Evolutionary conservation across 805 yeast species (phyloP), one percentile per base, ranked within the genome.

Genomic region (Ogataea corticis): DNA sequence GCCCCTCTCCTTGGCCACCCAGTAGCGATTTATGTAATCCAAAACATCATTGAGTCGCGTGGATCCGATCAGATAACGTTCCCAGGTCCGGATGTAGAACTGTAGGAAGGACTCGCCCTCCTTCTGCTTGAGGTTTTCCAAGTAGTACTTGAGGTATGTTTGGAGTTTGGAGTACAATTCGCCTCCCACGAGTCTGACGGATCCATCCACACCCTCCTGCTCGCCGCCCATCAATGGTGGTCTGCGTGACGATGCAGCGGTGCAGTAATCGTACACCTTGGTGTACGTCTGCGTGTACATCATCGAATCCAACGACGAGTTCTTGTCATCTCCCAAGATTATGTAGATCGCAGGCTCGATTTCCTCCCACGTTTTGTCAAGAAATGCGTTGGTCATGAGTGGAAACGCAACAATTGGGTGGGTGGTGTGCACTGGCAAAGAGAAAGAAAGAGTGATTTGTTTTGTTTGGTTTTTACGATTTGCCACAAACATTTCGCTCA

Each of bases 1-100:
- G 34, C 89, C 85, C 60, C 98, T 78, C 67, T 92, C 98, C 61
- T 95, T 91, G 56, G 86, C 87, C 35, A 95, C 97, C 99, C 99
- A 94, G 68, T 92, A 94, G 50, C 98, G 79, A 67, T 94, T 94
- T 79, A 94, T 82, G 67, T 94, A 94, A 64, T 92, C 97, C 59
- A 94, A 87, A 5, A 95, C 91, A 63, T 95, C 94, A 65, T 89
- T 90, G 63, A 94, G 69, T 66, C 88, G 87, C 13, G 90, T 86
- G 1, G 98, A 96, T 21, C 98, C 98, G 42, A 88, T 82, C 17
- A 95, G 81, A 63, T 78, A 94, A 49, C 98, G 78, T 51, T 82
- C 82, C 97, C 98, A 95, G 53, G 85, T 80, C 59, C 82, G 75
- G 36, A 88, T 96, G 59, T 94, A 94, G 61, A 87, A 88, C 49